phyloP scores from a whole-genome alignment of 2,329 filamentous ascomycete genomes.

The Cadophora sp. region DNA sequence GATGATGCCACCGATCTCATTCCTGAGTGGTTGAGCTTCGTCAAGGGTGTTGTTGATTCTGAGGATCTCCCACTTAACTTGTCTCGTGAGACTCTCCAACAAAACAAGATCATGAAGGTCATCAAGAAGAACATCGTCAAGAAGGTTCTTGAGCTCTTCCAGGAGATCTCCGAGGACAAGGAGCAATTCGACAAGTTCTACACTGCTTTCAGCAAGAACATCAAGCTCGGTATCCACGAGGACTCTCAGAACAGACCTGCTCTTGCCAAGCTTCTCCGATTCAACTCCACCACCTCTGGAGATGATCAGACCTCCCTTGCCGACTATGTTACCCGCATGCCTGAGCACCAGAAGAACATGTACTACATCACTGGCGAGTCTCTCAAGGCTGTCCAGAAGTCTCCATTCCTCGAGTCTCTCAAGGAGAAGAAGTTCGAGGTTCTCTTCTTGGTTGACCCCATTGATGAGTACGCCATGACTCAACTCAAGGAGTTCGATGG shows the following conservation, averaged over 20 bases:
- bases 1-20: constrained; percentile 99
- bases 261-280: constrained; percentile 98
- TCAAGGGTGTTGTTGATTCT: constrained; percentile 99
- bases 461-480: constrained; percentile 56
- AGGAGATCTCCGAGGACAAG: constrained; percentile 98
- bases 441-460: constrained; percentile 98
- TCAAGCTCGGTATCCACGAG: constrained; percentile 99
- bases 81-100: constrained; percentile 99
- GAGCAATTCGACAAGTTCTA: constrained; percentile 99
- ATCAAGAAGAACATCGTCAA: constrained; percentile 99
- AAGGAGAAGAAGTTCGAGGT: constrained; percentile 99
- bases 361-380: constrained; percentile 99
- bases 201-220: constrained; percentile 99
- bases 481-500: constrained; percentile 92
- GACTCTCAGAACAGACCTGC: constrained; percentile 93
- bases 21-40: constrained; percentile 98
- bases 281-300: constrained; percentile 98
- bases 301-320: constrained; percentile 93
- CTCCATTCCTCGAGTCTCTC: constrained; percentile 97
- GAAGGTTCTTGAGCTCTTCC: constrained; percentile 99
- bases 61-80: constrained; percentile 99
- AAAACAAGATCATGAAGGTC: constrained; percentile 99
- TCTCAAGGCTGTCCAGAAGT: constrained; percentile 96
- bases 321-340: constrained; percentile 99
- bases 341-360: constrained; percentile 99